phyloP scores from a whole-genome alignment of 2,329 filamentous ascomycete genomes.

The Phaeosphaeria sp. region DNA sequence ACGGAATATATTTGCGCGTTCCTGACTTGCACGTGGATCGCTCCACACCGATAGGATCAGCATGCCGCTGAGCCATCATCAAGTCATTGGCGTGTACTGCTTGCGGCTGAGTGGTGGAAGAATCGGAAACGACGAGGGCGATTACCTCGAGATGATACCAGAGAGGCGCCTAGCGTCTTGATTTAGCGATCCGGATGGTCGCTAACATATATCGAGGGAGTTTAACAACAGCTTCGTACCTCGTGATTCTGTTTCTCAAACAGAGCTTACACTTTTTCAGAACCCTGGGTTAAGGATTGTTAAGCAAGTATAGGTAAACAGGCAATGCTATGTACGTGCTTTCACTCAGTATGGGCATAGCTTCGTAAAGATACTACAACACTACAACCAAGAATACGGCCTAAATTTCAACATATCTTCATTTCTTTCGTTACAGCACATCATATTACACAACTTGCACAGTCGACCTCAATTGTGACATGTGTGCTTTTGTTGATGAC shows the following conservation, averaged over 20 bases:
- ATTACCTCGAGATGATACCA: too few species aligned
- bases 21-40: slow-evolving; percentile 3
- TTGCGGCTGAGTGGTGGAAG: neutral
- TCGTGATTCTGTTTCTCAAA: too few species aligned
- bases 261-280: too few species aligned
- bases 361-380: neutral
- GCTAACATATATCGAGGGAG: too few species aligned
- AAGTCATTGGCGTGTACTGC: neutral
- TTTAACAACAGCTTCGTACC: too few species aligned
- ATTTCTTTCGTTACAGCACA: neutral
- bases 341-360: too few species aligned
- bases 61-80: slow-evolving; percentile 1
- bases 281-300: too few species aligned
- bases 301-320: too few species aligned
- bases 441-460: slow-evolving; percentile 20
- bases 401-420: neutral
- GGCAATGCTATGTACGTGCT: too few species aligned
- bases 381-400: neutral
- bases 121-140: too few species aligned
- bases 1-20: slow-evolving; percentile 2
- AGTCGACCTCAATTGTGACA: slow-evolving; percentile 36
- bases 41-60: slow-evolving; percentile 1
- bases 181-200: too few species aligned
- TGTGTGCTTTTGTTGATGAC: slow-evolving; percentile 42
- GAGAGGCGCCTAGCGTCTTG: too few species aligned